phyloP scores from a whole-genome alignment of 192 early-diverging fungal species.

The Coemansia sp. region DNA sequence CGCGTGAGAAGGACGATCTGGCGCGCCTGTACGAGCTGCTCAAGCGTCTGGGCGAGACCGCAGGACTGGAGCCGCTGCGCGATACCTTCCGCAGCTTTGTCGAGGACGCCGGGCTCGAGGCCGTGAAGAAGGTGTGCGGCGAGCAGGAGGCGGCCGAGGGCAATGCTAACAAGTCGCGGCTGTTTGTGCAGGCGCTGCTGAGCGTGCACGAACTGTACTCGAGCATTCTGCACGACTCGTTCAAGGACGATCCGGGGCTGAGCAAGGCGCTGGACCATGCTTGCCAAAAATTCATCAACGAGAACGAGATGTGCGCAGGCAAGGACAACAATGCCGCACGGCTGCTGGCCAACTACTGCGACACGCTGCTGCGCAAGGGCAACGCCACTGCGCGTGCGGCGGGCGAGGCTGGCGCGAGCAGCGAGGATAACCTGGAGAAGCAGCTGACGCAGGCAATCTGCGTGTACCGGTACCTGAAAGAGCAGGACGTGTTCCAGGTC shows the following conservation, averaged over 20 bases:
- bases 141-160: slow-evolving; percentile 45
- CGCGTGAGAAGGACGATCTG: slow-evolving; percentile 85
- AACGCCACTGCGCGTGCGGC: slow-evolving; percentile 28
- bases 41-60: slow-evolving; percentile 63
- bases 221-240: slow-evolving; percentile 70
- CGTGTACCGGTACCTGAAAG: slow-evolving; percentile 93
- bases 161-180: slow-evolving; percentile 48
- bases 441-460: slow-evolving; percentile 64
- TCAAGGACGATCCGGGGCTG: slow-evolving; percentile 76
- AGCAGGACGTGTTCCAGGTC: slow-evolving; percentile 98
- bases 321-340: slow-evolving; percentile 74
- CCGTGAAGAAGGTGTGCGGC: slow-evolving; percentile 72
- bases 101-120: slow-evolving; percentile 67
- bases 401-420: slow-evolving; percentile 36
- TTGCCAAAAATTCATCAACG: slow-evolving; percentile 90
- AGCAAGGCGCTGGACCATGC: slow-evolving; percentile 90
- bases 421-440: slow-evolving; percentile 50
- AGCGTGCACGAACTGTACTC: slow-evolving; percentile 84
- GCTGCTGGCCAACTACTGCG: slow-evolving; percentile 85
- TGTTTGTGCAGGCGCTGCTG: slow-evolving; percentile 84
- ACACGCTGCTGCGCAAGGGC: slow-evolving; percentile 83
- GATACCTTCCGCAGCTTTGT: slow-evolving; percentile 74
- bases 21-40: slow-evolving; percentile 81
- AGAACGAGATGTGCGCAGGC: slow-evolving; percentile 71
- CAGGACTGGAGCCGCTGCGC: slow-evolving; percentile 78